Evolutionary conservation across 2,329 filamentous ascomycete genomes (phyloP).

Genomic region (Diaporthe australafricana): DNA sequence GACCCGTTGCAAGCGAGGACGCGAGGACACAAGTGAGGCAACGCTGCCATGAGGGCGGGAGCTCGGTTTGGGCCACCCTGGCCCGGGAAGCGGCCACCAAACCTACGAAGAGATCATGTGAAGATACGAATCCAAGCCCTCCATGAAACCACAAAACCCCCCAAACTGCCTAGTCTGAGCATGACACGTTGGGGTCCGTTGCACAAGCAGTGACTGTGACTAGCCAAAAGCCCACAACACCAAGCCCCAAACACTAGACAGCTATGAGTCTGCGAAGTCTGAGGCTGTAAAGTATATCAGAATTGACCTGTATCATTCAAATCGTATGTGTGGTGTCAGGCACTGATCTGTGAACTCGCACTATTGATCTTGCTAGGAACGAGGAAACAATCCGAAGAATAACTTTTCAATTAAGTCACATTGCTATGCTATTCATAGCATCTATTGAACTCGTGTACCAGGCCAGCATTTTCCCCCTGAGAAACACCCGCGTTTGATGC

Average conservation of each 20-base stretch:
- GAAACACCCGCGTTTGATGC: neutral
- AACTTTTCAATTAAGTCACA: neutral
- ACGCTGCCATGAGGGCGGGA: neutral
- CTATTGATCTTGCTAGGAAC: no score
- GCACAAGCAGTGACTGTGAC: neutral
- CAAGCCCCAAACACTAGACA: neutral
- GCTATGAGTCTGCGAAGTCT: neutral
- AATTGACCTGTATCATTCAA: neutral
- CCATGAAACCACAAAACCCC: neutral
- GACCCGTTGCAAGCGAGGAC: slow-evolving; percentile 18
- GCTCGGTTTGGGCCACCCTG: neutral
- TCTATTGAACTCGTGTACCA: slow-evolving; percentile 5
- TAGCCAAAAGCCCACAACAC: neutral
- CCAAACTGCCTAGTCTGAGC: neutral
- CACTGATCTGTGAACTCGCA: neutral
- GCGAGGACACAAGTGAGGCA: slow-evolving; percentile 17
- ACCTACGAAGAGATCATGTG: slow-evolving; percentile 13
- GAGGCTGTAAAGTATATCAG: no score
- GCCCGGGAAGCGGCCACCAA: neutral
- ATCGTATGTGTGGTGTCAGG: no score
- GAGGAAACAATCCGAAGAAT: neutral
- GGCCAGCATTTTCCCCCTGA: neutral
- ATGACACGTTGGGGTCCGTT: neutral
- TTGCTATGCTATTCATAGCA: slow-evolving; percentile 19
- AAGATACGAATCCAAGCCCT: slow-evolving; percentile 5